These are phyloP conservation scores for Penicillium sp. DNA, from an alignment of 2,329 filamentous ascomycete species.

Conservation along the genomic window DNA sequence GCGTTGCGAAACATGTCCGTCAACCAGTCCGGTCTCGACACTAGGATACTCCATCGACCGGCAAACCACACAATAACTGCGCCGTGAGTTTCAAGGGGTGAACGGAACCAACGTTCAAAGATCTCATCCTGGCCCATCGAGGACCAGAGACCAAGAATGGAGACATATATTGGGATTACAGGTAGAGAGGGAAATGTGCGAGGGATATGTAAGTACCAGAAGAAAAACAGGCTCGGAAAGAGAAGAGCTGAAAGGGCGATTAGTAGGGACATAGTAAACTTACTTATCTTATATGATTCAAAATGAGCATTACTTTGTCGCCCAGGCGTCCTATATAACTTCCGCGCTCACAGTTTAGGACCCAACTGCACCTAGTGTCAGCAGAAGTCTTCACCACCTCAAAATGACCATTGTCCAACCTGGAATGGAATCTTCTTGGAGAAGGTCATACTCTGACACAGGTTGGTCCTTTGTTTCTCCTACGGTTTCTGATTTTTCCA, in stretches of 20 bases:
- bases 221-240: constrained; percentile 11
- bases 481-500: no score
- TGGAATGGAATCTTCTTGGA: not conserved
- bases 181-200: constrained; percentile 24
- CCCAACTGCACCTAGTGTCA: constrained; percentile 8
- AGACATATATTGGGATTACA: constrained; percentile 28
- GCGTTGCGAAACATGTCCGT: constrained; percentile 42
- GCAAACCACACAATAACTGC: constrained; percentile 55
- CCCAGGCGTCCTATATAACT: not conserved
- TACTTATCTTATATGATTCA: not conserved
- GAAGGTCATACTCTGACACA: not conserved
- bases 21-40: constrained; percentile 48
- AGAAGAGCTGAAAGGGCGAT: not conserved
- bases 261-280: not conserved
- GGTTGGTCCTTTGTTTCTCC: no score
- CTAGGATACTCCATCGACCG: constrained; percentile 52
- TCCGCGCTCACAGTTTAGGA: not conserved
- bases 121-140: constrained; percentile 29
- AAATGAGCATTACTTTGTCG: not conserved
- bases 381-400: not conserved
- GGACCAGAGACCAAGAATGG: constrained; percentile 27
- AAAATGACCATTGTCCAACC: constrained; percentile 2
- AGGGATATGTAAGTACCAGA: constrained; percentile 27
- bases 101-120: constrained; percentile 27
- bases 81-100: constrained; percentile 33